phyloP scores from a whole-genome alignment of 352 stramenopile species.

The Globisporangium recalcitrans region DNA sequence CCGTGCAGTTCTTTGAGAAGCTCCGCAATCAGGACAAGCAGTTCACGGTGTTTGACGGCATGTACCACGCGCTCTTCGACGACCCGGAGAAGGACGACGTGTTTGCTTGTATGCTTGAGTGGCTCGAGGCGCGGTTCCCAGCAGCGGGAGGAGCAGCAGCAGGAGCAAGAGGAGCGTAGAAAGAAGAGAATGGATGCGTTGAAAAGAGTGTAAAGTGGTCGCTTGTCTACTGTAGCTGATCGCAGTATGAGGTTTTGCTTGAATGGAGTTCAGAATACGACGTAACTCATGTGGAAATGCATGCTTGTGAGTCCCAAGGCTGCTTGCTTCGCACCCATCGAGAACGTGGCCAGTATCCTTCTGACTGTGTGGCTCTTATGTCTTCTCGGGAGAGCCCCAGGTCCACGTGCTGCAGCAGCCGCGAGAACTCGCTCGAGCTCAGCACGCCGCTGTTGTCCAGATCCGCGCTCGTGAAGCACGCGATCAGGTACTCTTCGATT shows the following conservation, averaged over 20 bases:
- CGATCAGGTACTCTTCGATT: conserved; percentile 20
- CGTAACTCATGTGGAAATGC: no score
- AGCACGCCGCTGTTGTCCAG: conserved; percentile 22
- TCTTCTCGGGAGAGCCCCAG: conserved; percentile 21
- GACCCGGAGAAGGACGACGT: conserved; percentile 54
- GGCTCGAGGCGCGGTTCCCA: background rate
- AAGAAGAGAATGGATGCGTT: no score
- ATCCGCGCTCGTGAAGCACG: conserved; percentile 20
- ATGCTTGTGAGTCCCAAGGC: no score
- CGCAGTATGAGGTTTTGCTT: no score
- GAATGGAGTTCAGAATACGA: no score
- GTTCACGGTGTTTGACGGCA: conserved; percentile 44
- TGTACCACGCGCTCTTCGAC: conserved; percentile 57
- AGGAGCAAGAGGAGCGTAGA: background rate
- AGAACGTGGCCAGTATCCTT: no score
- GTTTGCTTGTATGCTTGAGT: conserved; percentile 10
- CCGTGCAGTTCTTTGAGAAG: no score
- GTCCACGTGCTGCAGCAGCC: conserved; percentile 17
- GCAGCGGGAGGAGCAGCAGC: background rate
- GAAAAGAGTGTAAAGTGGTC: no score
- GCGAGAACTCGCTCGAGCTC: conserved; percentile 19
- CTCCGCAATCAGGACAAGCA: no score
- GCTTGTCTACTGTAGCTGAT: no score
- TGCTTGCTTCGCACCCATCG: conserved; percentile 6
- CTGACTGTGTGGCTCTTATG: conserved; percentile 16